phyloP scores from a whole-genome alignment of 129 eudicot genomes.

The Tagetes patula region DNA sequence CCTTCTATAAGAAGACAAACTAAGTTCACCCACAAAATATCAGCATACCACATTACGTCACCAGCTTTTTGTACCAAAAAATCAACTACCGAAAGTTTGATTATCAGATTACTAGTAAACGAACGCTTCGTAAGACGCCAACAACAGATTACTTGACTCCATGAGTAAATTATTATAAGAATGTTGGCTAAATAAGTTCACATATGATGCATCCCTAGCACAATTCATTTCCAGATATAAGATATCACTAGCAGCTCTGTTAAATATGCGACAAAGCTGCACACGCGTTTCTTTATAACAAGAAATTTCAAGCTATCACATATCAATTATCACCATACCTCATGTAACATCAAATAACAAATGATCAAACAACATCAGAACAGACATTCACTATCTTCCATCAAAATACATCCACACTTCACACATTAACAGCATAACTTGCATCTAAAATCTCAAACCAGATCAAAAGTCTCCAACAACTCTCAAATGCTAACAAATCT shows the following conservation, averaged over 20 bases:
- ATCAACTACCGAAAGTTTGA: background rate
- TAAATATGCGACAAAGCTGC: background rate
- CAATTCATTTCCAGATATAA: background rate
- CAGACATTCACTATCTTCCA: background rate
- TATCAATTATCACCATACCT: background rate
- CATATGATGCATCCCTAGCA: background rate
- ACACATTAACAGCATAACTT: conserved; percentile 1
- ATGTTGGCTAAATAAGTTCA: background rate
- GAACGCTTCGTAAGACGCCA: background rate
- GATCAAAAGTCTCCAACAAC: conserved; percentile 3
- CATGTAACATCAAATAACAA: background rate
- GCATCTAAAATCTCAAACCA: conserved; percentile 18
- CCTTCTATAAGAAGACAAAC: background rate
- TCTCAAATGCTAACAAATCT: background rate
- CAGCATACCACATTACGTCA: background rate
- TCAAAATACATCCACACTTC: background rate
- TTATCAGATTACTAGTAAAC: background rate
- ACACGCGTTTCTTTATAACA: background rate
- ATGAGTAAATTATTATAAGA: background rate
- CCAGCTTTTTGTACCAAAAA: background rate
- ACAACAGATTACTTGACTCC: background rate
- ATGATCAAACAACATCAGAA: background rate
- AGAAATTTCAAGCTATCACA: background rate
- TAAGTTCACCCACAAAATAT: background rate
- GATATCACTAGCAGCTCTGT: background rate